Conservation (phyloP, 768 basidiomycete species). For the Tephrocybe sp. region DNA sequence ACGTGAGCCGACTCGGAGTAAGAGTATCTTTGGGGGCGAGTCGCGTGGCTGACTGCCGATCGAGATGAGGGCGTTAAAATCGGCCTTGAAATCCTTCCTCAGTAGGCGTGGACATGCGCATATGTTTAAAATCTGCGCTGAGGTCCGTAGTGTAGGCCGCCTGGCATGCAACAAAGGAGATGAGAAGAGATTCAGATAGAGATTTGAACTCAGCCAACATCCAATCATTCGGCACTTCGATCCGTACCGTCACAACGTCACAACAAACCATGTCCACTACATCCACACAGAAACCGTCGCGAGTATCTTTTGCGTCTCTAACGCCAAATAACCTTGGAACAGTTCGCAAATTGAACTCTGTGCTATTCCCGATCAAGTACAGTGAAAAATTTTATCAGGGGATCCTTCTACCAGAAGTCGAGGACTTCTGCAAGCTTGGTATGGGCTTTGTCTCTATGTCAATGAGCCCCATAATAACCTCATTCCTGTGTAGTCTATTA, state of each 20-base stretch:
- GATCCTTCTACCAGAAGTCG: constrained; percentile 72
- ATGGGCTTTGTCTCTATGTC: constrained; percentile 23
- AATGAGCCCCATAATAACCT: not conserved
- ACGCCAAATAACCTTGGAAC: constrained; percentile 85
- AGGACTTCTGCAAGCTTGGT: constrained; percentile 89
- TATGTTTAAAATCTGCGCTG: not conserved
- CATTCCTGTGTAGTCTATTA: constrained; percentile 66
- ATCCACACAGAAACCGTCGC: constrained; percentile 26
- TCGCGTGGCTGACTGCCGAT: not conserved
- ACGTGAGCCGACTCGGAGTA: not conserved
- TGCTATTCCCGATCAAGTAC: constrained; percentile 89
- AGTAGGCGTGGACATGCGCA: not conserved
- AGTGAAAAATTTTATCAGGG: constrained; percentile 86
- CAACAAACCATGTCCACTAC: constrained; percentile 16
- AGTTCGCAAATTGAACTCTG: constrained; percentile 66
- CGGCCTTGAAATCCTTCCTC: not conserved
- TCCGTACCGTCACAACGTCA: constrained; percentile 8
- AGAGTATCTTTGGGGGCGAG: not conserved
- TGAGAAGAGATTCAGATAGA: not conserved
- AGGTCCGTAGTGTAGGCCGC: too few relatives aligned
- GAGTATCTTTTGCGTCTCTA: constrained; percentile 71
- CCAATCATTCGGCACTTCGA: not conserved
- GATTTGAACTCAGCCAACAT: not conserved
- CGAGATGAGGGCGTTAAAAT: not conserved
- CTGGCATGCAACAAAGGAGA: too few relatives aligned